Conservation (phyloP, 345 rosid genomes). For the Eucalyptus pauciflora region DNA sequence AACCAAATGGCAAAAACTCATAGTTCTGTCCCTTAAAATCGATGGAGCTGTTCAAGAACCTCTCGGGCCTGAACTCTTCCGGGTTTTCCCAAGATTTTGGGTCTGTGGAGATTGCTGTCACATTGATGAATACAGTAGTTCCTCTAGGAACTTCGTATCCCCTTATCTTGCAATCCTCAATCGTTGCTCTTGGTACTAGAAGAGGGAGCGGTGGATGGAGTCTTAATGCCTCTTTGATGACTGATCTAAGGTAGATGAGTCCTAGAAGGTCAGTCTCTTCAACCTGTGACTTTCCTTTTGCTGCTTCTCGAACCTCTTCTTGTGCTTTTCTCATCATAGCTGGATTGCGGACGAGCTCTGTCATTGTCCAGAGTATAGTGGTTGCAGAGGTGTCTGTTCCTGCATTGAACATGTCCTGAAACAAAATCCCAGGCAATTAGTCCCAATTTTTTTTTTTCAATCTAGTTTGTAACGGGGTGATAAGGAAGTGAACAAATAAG, state of each 20-base stretch:
- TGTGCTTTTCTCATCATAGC: conserved; percentile 9
- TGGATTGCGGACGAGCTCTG: conserved; percentile 22
- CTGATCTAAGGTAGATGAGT: conserved; percentile 11
- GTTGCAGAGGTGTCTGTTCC: conserved; percentile 27
- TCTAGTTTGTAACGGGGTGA: neutral
- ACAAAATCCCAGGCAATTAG: neutral
- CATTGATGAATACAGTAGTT: conserved; percentile 19
- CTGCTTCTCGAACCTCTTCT: conserved; percentile 14
- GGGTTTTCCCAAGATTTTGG: conserved; percentile 23
- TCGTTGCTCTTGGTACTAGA: conserved; percentile 24
- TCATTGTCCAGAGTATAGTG: conserved; percentile 22
- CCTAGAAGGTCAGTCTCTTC: conserved; percentile 18
- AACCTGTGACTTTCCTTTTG: neutral
- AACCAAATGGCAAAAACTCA: conserved; percentile 47
- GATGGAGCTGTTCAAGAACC: conserved; percentile 16
- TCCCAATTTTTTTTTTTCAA: neutral
- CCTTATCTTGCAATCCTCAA: conserved; percentile 3
- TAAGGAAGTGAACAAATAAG: neutral
- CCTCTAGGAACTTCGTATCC: conserved; percentile 22
- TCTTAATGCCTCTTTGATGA: conserved; percentile 17
- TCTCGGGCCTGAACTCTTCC: conserved; percentile 22
- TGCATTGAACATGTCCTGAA: conserved; percentile 31
- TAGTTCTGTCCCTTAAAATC: conserved; percentile 42
- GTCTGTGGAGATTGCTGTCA: conserved; percentile 9
- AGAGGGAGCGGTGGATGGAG: conserved; percentile 28